Base-by-base conservation (phyloP, 2,329 filamentous ascomycete species). In the Xylaria hypoxylon region DNA sequence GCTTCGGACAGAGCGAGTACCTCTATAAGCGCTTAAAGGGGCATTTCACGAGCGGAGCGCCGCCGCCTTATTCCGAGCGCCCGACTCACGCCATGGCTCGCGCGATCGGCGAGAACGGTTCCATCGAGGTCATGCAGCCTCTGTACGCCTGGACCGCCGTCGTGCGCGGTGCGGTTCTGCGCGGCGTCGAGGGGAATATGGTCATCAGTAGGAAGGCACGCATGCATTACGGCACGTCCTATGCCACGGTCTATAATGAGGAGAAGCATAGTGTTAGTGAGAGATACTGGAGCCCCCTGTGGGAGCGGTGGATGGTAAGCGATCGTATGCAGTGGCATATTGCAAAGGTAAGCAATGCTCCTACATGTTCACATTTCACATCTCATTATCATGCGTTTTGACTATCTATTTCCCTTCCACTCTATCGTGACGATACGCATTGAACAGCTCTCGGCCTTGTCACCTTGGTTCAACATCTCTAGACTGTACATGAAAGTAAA, bases 291-390 rank as follows among this genome's bases (percentile, higher is more conserved):
- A 91, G 88, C 70, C 91, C 90, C 5, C 77, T 94, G 26, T 93
- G 91, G 91, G 91, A 94, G 80, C 80, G 91, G 55, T 94, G 90
- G 91, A 94, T 93, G 91, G 91, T 94, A 6, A 89, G 86, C 51
- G 90, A 94, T 77, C 85, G 92, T 53, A 94, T 95, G 91, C 90
- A 93, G 79, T 94, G 92, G 92, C 91, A 94, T 78, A 92, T 94
- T 76, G 87, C 89, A 68, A 93, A 93, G 85, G 90, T 89, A 73
- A 72, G 83, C 79, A 62, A 8, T 44, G 24, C 50, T 11, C 52
- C 48, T 57, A 26, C 50, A 2, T 62, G 5, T 22, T 26, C n/a
- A 38, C 26, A 8, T 56, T 48, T 52, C 31, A 38, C 33, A 50
- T 40, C 38, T 35, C 1, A 40, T n/a, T 40, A n/a, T 40, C 11